phyloP scores from a whole-genome alignment of 1,284 basidiomycete genomes.

The Gymnopus androsaceus region DNA sequence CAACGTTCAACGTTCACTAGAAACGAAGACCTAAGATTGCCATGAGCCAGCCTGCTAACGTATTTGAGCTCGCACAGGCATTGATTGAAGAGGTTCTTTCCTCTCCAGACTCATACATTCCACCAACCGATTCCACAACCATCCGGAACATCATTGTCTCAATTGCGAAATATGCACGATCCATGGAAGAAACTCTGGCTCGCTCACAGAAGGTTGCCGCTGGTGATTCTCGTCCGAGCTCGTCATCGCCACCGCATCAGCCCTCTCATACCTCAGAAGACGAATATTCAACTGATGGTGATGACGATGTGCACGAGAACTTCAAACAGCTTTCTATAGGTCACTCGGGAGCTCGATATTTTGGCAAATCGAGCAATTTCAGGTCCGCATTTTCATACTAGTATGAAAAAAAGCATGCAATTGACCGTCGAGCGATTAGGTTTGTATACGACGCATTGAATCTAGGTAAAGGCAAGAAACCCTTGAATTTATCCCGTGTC shows the following conservation, averaged over 20 bases:
- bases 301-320: background rate
- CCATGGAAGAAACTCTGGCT: constrained; percentile 1
- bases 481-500: background rate
- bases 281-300: background rate
- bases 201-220: background rate
- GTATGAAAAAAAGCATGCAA: too few relatives aligned
- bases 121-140: constrained; percentile 18
- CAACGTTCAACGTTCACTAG: background rate
- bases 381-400: too few relatives aligned
- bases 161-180: constrained; percentile 13
- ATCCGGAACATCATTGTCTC: constrained; percentile 10
- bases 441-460: constrained; percentile 52
- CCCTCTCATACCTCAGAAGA: background rate
- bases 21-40: constrained; percentile 6
- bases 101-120: background rate
- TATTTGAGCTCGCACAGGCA: background rate
- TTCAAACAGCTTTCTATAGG: constrained; percentile 1
- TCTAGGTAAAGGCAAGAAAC: constrained; percentile 25
- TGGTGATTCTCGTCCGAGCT: too few relatives aligned
- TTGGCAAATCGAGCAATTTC: constrained; percentile 54
- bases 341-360: constrained; percentile 5
- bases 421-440: too few relatives aligned
- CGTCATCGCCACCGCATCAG: background rate
- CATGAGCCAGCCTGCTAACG: background rate
- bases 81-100: constrained; percentile 7